Conservation (phyloP, 164 flowering plant species). For the Liquidambar formosana region DNA sequence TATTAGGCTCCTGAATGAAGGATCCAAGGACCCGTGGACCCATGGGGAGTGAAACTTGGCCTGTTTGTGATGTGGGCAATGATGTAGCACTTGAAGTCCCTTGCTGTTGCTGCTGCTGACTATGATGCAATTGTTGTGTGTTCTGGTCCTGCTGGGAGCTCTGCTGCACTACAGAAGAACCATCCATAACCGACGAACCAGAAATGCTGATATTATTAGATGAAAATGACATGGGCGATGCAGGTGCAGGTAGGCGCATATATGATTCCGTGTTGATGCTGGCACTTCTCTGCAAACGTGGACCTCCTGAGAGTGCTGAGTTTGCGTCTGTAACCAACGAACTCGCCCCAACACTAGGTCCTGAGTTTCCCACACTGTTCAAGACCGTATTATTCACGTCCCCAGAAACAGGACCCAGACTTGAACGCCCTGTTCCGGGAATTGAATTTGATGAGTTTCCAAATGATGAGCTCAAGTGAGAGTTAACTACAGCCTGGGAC, state of each 20-base stretch:
- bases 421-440: constrained; percentile 55
- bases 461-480: constrained; percentile 73
- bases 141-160: constrained; percentile 66
- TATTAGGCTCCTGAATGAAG: constrained; percentile 60
- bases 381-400: constrained; percentile 64
- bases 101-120: constrained; percentile 49
- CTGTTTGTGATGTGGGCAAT: constrained; percentile 49
- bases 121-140: constrained; percentile 51
- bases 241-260: constrained; percentile 81
- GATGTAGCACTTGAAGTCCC: constrained; percentile 82
- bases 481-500: constrained; percentile 46
- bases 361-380: constrained; percentile 78
- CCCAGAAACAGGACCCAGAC: constrained; percentile 59
- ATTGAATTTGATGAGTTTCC: constrained; percentile 68
- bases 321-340: constrained; percentile 96
- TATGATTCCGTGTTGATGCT: constrained; percentile 84
- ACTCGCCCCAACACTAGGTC: constrained; percentile 93
- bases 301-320: constrained; percentile 92
- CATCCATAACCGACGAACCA: constrained; percentile 78
- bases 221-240: constrained; percentile 91
- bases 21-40: constrained; percentile 40
- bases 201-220: constrained; percentile 89
- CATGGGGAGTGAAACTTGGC: constrained; percentile 51
- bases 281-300: constrained; percentile 91
- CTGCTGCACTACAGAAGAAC: constrained; percentile 68